Base-by-base conservation (phyloP, 441 rosid species). In the Omphalea diandra region DNA sequence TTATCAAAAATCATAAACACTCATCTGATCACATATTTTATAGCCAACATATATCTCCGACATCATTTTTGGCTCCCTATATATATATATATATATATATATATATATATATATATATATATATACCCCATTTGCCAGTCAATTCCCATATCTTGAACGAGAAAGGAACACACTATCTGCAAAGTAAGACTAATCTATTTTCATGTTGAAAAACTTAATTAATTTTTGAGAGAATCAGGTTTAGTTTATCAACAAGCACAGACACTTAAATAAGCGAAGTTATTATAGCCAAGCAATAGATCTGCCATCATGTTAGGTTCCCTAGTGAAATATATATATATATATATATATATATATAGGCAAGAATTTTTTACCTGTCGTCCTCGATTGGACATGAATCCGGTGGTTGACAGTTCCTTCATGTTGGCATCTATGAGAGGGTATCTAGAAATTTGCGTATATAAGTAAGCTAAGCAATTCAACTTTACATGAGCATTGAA, bases 91-190 rank as follows among this genome's bases (percentile, higher is more conserved):
- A n/a, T n/a, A n/a, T n/a, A n/a, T n/a, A n/a, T n/a, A n/a, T n/a
- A n/a, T n/a, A n/a, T n/a, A n/a, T n/a, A n/a, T n/a, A n/a, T n/a
- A n/a, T n/a, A n/a, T n/a, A n/a, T n/a, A n/a, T n/a, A n/a, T n/a
- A n/a, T n/a, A n/a, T n/a, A n/a, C n/a, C 97, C 97, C 91, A 90
- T 87, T 0, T 97, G 87, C 98, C 98, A 91, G 79, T 91, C 97
- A 54, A 94, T 70, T 7, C 97, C 98, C 97, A 94, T 91, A 74
- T 91, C 98, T 46, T 93, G 87, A 15, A 90, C 98, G 32, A 94
- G 97, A 77, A 94, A 94, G 7, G 98, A 90, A 74, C 98, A 91
- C 29, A 86, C 98, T 54, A 91, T 88, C 97, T 93, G 72, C 12
- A 60, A 33, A 64, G 40, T n/a, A 14, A 43, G 32, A 36, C 0